phyloP scores from a whole-genome alignment of 139 green algal species.

The Nannochloris sp. region DNA sequence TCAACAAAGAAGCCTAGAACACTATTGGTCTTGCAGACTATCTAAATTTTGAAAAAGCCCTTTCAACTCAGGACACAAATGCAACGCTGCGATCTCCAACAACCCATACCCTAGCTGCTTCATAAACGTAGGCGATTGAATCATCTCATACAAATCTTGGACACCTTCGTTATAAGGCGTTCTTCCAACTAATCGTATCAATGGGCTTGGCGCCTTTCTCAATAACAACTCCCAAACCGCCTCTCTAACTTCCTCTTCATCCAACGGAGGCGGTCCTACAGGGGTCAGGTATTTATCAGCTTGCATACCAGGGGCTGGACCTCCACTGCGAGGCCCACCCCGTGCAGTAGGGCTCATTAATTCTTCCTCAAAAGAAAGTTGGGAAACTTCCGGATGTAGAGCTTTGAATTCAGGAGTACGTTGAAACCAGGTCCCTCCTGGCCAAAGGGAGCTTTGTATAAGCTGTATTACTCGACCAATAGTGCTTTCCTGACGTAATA shows the following conservation, averaged over 20 bases:
- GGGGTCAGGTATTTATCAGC: constrained; percentile 30
- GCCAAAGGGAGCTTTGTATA: constrained; percentile 63
- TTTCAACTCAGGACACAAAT: constrained; percentile 56
- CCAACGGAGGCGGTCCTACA: constrained; percentile 13
- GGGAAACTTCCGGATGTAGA: not conserved
- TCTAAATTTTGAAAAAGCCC: constrained; percentile 35
- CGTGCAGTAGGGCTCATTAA: too few relatives aligned
- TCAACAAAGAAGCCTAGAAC: not conserved
- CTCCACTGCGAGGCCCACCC: not conserved
- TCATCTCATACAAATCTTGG: constrained; percentile 52
- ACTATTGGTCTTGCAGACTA: not conserved
- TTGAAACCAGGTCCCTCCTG: constrained; percentile 59
- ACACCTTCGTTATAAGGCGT: constrained; percentile 36
- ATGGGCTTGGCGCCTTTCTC: constrained; percentile 18
- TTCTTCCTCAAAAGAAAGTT: not conserved
- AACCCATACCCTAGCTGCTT: constrained; percentile 53
- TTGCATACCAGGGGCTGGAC: not conserved
- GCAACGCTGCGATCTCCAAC: constrained; percentile 39
- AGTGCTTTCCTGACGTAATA: constrained; percentile 50
- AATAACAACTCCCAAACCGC: constrained; percentile 34
- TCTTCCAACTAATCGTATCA: constrained; percentile 49
- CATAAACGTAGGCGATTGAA: constrained; percentile 54
- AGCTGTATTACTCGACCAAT: constrained; percentile 50
- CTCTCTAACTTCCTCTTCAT: constrained; percentile 46
- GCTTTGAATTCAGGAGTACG: constrained; percentile 6